Conservation (phyloP, 2,329 filamentous ascomycete species). For the Ophiostoma piceae region DNA sequence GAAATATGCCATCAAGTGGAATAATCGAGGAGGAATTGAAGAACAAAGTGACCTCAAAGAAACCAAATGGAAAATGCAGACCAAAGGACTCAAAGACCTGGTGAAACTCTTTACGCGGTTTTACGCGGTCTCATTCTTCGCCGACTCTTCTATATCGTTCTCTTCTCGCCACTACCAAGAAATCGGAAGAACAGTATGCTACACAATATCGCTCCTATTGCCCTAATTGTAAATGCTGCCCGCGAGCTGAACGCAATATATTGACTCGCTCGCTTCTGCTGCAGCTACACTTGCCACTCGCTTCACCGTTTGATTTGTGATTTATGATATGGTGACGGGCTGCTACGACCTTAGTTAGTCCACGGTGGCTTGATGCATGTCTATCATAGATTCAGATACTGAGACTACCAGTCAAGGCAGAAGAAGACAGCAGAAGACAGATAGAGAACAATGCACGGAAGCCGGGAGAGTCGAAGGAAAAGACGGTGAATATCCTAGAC, state of each 20-base stretch:
- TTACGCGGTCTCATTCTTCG: neutral
- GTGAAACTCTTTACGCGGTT: neutral
- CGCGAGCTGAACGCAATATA: neutral
- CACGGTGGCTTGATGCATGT: neutral
- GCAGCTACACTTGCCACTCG: slow-evolving; percentile 2
- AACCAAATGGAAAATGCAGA: neutral
- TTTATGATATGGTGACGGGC: neutral
- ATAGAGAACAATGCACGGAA: neutral
- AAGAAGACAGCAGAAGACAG: neutral
- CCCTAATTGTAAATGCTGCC: neutral
- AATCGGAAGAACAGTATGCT: neutral
- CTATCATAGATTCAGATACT: neutral
- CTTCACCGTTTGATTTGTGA: neutral
- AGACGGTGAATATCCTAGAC: neutral
- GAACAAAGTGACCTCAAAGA: neutral
- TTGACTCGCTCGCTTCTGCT: neutral
- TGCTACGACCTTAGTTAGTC: too few relatives aligned
- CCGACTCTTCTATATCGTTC: neutral
- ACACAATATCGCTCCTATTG: neutral
- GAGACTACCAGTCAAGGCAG: neutral
- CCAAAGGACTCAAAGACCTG: neutral
- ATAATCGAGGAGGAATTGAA: neutral
- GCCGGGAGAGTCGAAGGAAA: neutral
- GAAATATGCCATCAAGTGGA: neutral
- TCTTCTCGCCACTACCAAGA: neutral